Conservation (phyloP, 2,329 filamentous ascomycete species). For the Fusarium cicatricum region DNA sequence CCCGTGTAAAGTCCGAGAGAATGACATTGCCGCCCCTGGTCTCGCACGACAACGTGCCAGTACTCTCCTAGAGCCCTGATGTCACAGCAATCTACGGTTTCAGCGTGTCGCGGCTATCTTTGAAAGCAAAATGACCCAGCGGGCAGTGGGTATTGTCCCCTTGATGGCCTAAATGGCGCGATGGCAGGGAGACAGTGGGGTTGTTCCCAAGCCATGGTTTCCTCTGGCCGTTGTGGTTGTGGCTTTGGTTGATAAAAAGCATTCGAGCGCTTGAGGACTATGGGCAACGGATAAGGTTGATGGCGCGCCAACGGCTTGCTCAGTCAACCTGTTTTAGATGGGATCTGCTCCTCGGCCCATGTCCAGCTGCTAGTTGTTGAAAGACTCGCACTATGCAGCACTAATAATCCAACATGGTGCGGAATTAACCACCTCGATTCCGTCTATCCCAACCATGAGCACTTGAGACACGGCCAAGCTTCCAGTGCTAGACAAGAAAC, state of each 20-base stretch:
- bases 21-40: conserved; percentile 9
- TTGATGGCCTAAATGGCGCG: neutral
- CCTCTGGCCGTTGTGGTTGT: neutral
- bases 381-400: too few relatives aligned
- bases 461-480: conserved; percentile 6
- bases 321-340: neutral
- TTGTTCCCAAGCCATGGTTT: neutral
- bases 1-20: too few relatives aligned
- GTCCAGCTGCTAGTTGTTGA: too few relatives aligned
- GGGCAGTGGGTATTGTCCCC: too few relatives aligned
- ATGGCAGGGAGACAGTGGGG: conserved; percentile 1
- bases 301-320: conserved; percentile 12
- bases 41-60: conserved; percentile 6
- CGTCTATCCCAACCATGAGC: neutral
- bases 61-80: neutral
- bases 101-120: conserved; percentile 6
- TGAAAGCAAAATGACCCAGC: neutral
- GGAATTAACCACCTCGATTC: neutral
- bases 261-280: too few relatives aligned
- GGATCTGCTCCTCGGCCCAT: neutral
- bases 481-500: neutral
- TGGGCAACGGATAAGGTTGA: conserved; percentile 1
- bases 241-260: neutral
- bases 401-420: too few relatives aligned
- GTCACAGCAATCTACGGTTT: neutral